Conservation (phyloP, 2,329 filamentous ascomycete species). For the Sporothrix mexicana region DNA sequence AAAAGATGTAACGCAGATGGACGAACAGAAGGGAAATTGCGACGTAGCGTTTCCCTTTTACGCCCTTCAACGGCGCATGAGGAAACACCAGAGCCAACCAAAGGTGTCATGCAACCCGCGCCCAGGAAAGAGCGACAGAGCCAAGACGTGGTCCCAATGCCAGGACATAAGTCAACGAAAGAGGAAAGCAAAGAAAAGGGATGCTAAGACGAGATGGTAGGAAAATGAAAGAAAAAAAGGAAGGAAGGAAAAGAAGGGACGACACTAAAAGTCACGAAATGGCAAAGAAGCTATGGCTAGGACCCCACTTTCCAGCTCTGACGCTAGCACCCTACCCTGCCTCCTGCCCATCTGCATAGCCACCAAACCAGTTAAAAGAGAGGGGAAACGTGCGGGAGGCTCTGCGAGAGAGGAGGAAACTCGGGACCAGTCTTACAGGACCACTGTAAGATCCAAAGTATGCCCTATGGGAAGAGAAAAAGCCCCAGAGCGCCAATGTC, state of each 20-base stretch:
- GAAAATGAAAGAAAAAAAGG: neutral
- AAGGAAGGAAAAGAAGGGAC: neutral
- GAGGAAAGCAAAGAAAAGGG: neutral
- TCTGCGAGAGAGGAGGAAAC: neutral
- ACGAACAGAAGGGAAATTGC: neutral
- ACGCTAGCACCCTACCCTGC: conserved; percentile 12
- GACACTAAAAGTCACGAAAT: neutral
- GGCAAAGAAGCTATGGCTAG: neutral
- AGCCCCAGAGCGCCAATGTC: neutral
- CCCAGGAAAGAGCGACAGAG: neutral
- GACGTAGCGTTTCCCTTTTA: neutral
- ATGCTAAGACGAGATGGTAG: neutral
- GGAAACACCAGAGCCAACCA: conserved; percentile 3
- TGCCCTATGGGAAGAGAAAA: neutral
- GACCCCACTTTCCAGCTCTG: neutral
- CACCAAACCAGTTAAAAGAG: neutral
- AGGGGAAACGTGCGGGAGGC: neutral
- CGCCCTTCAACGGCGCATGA: neutral
- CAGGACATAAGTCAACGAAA: neutral
- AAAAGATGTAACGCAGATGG: neutral
- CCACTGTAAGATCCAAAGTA: neutral
- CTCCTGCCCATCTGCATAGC: conserved; percentile 22
- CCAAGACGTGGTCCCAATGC: neutral
- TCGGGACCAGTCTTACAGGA: neutral
- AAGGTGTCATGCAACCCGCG: neutral